Conservation (phyloP, 2,329 filamentous ascomycete species). For the Sporothrix dimorphospora region DNA sequence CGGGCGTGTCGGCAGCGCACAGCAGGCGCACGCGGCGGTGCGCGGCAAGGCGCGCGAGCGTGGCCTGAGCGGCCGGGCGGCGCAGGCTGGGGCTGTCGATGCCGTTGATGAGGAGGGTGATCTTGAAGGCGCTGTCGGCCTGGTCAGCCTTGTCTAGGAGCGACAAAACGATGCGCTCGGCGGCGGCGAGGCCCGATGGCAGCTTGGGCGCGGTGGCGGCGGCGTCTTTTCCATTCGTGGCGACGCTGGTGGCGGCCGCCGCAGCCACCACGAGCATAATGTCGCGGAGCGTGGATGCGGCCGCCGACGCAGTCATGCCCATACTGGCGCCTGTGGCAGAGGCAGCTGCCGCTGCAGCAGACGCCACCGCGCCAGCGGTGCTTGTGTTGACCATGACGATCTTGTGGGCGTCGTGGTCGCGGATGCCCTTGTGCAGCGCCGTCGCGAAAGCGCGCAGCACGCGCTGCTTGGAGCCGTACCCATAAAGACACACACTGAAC, state of each 20-base stretch:
- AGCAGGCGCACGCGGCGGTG: conserved; percentile 73
- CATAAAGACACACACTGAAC: conserved; percentile 89
- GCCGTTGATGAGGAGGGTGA: conserved; percentile 81
- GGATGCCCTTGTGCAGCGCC: conserved; percentile 59
- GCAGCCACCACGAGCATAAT: conserved; percentile 69
- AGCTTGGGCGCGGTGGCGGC: conserved; percentile 44
- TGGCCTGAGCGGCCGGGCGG: conserved; percentile 67
- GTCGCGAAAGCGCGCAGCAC: conserved; percentile 77
- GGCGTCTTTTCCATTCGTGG: background rate
- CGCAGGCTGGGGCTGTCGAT: conserved; percentile 81
- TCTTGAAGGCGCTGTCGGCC: conserved; percentile 40
- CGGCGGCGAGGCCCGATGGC: conserved; percentile 65
- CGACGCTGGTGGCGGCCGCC: conserved; percentile 53
- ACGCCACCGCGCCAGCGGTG: conserved; percentile 29
- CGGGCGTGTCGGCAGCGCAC: conserved; percentile 84
- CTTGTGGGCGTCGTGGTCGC: conserved; percentile 47
- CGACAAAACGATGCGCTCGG: conserved; percentile 67
- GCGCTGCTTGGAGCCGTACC: conserved; percentile 84
- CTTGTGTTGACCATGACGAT: conserved; percentile 92
- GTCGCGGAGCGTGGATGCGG: conserved; percentile 62
- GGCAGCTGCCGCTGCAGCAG: conserved; percentile 57
- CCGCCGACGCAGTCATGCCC: conserved; percentile 24
- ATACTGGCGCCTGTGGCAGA: conserved; percentile 33
- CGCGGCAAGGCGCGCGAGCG: conserved; percentile 75
- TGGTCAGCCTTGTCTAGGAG: conserved; percentile 56